Conservation (phyloP, 176 grass and related monocot species). For the Musa acuminata region DNA sequence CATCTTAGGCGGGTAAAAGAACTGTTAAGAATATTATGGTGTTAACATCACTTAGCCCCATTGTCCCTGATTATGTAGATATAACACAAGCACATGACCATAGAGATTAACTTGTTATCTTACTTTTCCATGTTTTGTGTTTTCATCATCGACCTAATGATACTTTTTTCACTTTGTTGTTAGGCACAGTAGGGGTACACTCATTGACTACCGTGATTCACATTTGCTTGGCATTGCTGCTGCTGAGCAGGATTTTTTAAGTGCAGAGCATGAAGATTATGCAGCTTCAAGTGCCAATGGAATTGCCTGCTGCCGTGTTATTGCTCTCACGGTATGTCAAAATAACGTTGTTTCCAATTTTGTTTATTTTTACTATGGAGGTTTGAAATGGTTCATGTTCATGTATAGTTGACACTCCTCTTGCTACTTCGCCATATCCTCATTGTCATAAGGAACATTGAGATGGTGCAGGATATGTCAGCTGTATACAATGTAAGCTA, state of each 20-base stretch:
- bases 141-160: neutral
- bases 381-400: conserved; percentile 7
- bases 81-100: too few species aligned
- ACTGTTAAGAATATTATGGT: too few species aligned
- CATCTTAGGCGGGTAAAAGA: too few species aligned
- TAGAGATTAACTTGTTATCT: too few species aligned
- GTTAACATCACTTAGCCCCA: too few species aligned
- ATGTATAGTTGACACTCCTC: conserved; percentile 73
- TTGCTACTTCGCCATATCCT: conserved; percentile 71
- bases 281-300: conserved; percentile 43
- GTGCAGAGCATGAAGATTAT: conserved; percentile 79
- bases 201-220: conserved; percentile 64
- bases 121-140: neutral
- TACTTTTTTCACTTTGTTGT: conserved; percentile 8
- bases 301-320: conserved; percentile 57
- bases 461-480: conserved; percentile 70
- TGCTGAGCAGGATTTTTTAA: conserved; percentile 74
- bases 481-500: conserved; percentile 76
- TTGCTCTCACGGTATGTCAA: conserved; percentile 60
- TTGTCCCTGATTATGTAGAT: too few species aligned
- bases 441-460: conserved; percentile 63
- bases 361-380: neutral
- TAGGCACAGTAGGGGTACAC: conserved; percentile 67
- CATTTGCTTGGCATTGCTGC: conserved; percentile 89
- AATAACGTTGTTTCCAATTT: neutral